Evolutionary conservation across 345 rosid species (phyloP).

Genomic region (Iberis pinnata): DNA sequence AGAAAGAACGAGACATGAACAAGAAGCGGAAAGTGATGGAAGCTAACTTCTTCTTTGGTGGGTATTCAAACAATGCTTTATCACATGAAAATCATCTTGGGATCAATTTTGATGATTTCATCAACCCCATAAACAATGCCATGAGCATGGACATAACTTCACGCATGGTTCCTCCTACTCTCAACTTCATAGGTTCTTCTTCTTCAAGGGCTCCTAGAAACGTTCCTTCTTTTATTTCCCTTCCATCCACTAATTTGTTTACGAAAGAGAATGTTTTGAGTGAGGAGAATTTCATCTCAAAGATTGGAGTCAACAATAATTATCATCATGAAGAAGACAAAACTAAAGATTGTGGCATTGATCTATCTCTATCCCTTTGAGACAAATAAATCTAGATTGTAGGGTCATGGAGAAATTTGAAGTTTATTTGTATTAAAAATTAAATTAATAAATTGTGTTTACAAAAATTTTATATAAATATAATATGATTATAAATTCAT

Average conservation of each 20-base stretch:
- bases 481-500: no score
- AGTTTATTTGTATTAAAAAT: no score
- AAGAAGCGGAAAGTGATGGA: slow-evolving; percentile 29
- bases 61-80: slow-evolving; percentile 28
- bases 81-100: slow-evolving; percentile 33
- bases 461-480: no score
- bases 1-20: slow-evolving; percentile 57
- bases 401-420: no score
- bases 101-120: slow-evolving; percentile 22
- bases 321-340: slow-evolving; percentile 5
- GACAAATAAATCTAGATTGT: no score
- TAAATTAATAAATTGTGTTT: no score
- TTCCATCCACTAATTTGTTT: slow-evolving; percentile 4
- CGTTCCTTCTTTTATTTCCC: slow-evolving; percentile 9
- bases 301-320: slow-evolving; percentile 5
- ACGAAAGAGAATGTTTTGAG: neutral
- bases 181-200: neutral
- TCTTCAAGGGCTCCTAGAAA: slow-evolving; percentile 13
- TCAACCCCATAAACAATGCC: neutral
- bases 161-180: slow-evolving; percentile 21
- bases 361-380: slow-evolving; percentile 27
- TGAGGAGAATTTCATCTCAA: slow-evolving; percentile 25
- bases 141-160: slow-evolving; percentile 12
- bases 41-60: slow-evolving; percentile 20
- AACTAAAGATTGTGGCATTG: slow-evolving; percentile 7